Base-by-base conservation (phyloP, 495 filamentous ascomycete species). In the Podospora conica region DNA sequence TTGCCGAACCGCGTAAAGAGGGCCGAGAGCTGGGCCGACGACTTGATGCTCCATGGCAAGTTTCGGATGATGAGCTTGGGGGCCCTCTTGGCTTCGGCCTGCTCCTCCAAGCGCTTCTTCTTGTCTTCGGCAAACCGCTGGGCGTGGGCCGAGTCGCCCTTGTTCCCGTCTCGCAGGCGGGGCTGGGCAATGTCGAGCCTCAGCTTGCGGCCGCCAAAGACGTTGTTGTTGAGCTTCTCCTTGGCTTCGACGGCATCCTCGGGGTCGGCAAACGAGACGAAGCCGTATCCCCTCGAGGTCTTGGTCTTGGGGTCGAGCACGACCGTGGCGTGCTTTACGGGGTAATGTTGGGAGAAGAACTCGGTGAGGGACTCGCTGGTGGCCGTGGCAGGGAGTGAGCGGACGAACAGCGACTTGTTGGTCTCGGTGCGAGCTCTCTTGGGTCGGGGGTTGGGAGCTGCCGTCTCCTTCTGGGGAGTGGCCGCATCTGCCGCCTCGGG, bases 31-130 rank as follows among this genome's bases (percentile, higher is more conserved):
- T 97, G 87, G 58, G 96, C 88, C 0, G 91, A 81, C 9, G 85
- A 84, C 77, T 95, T 96, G 74, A 99, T 89, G 70, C 88, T 97
- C 95, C 95, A 99, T 1, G 95, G 93, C 69, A 99, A 74, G 74
- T 99, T 99, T 61, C 95, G 86, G 25, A 98, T 88, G 77, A 99
- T 99, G 70, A 99, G 78, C 77, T 91, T 94, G 10, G 91, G 89
- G 6, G 90, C 83, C 73, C 83, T 83, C 29, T 82, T 78, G 33
- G 82, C 81, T 64, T 86, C 84, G 20, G 73, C 77, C 64, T 80
- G 73, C 68, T 83, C 78, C 79, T 82, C 77, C 78, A 82, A 77
- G 75, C 87, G 70, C 79, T 83, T 73, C 76, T 80, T 71, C 79
- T 92, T 91, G 33, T 85, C 69, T 76, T 79, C 65, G 58, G 70